Evolutionary conservation across 352 stramenopile genomes (phyloP), one percentile per base, ranked within the genome.

Genomic region (Globisporangium apiculatum): DNA sequence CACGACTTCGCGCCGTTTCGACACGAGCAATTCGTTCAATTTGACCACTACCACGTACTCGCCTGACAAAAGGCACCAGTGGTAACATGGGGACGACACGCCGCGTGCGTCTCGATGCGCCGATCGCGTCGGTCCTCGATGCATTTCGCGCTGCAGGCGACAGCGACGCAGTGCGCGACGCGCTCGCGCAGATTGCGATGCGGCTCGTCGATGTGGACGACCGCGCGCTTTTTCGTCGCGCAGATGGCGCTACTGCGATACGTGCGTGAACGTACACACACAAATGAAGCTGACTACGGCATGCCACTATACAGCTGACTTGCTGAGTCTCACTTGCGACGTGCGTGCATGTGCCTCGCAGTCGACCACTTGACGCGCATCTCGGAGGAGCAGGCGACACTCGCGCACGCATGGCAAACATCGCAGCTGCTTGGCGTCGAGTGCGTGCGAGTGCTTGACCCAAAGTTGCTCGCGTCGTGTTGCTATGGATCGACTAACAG

Each of bases 281-380:
- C 24, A 31, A 3, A 31, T 31, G 24, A 31, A 31, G 24, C 24
- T 31, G 24, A 31, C 24, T 31, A 31, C 24, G 1, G 24, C 24
- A 31, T 31, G 24, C 24, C 24, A 31, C 2, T 31, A 31, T 3
- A 31, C 24, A 31, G 24, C 24, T 3, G 24, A 31, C 24, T 31
- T 31, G 2, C 24, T 31, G 24, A 31, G 24, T 31, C 24, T 31
- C 24, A 31, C 24, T 31, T 41, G 48, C 38, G 5, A 11, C n/a
- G 4, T 65, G 35, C 5, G 37, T 58, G 67, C 15, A 4, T 43
- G 41, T 40, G 43, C 11, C 18, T 36, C 54, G 2, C 15, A 88
- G 76, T 89, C 18, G 68, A 90, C 51, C 79, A 91, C 57, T 64
- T 91, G 54, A 60, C 57, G 47, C 60, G 72, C 1, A 66, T 84